These are phyloP conservation scores for Magnolia changhungtana DNA, from an alignment of 164 flowering plant species.

Conservation along the genomic window DNA sequence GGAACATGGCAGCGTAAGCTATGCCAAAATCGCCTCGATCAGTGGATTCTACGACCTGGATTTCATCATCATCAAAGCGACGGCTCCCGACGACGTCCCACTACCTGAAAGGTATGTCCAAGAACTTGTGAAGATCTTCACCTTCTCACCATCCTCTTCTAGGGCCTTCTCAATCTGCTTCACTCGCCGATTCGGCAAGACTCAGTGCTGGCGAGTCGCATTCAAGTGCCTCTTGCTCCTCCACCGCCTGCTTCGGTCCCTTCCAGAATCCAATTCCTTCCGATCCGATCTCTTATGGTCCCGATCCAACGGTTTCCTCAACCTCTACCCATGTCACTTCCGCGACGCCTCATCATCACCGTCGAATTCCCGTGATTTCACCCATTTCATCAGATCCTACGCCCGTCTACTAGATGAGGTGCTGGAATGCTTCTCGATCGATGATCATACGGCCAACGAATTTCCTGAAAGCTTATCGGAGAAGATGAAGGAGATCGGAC, in stretches of 20 bases:
- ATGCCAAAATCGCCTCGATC: conserved; percentile 41
- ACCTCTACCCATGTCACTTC: conserved; percentile 50
- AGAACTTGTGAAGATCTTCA: conserved; percentile 45
- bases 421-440: conserved; percentile 24
- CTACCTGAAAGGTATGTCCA: conserved; percentile 41
- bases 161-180: conserved; percentile 42
- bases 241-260: conserved; percentile 45
- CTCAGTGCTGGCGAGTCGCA: conserved; percentile 60
- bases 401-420: conserved; percentile 56
- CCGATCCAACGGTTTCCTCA: conserved; percentile 37
- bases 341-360: conserved; percentile 42
- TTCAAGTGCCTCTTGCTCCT: conserved; percentile 61
- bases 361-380: conserved; percentile 28
- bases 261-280: conserved; percentile 35
- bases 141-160: conserved; percentile 40
- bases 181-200: conserved; percentile 44
- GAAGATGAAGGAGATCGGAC: conserved; percentile 29
- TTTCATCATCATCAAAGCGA: conserved; percentile 47
- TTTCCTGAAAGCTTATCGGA: conserved; percentile 8
- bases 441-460: not conserved
- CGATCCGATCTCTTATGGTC: conserved; percentile 39
- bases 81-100: conserved; percentile 53
- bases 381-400: conserved; percentile 46
- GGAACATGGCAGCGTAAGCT: conserved; percentile 43
- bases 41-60: conserved; percentile 48